Conservation (phyloP, 371 early-diverging fungal species). For the Coemansia sp. region DNA sequence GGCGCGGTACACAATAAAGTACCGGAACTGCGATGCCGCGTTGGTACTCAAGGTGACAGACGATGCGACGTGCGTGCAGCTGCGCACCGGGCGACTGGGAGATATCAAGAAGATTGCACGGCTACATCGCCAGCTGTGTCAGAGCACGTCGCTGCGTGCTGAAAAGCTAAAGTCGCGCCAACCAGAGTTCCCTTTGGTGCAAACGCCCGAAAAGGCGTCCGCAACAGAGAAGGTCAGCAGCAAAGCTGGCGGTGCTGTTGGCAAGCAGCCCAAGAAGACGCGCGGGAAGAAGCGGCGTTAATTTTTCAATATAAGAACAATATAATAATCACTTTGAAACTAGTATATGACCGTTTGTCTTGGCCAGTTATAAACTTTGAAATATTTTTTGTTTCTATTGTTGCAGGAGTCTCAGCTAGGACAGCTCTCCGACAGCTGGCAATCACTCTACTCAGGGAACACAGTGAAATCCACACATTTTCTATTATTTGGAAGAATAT, state of each 20-base stretch:
- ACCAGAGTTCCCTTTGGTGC: conserved; percentile 20
- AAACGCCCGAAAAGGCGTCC: conserved; percentile 4
- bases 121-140: conserved; percentile 31
- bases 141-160: conserved; percentile 20
- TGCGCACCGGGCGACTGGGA: conserved; percentile 35
- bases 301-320: neutral
- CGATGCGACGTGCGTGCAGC: conserved; percentile 35
- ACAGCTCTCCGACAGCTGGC: no score
- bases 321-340: no score
- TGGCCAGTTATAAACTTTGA: no score
- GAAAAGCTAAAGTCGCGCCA: conserved; percentile 17
- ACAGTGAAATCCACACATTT: no score
- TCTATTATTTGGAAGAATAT: no score
- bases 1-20: conserved; percentile 43
- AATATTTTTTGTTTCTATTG: no score
- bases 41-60: conserved; percentile 46
- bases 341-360: no score
- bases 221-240: conserved; percentile 5
- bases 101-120: conserved; percentile 36
- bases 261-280: conserved; percentile 17
- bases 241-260: conserved; percentile 5
- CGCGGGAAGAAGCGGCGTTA: conserved; percentile 5
- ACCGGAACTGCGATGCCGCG: conserved; percentile 40
- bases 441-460: no score
- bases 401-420: no score